These are phyloP conservation scores for Lathyrus sativus DNA, from an alignment of 306 rosid genomes.

Conservation along the genomic window DNA sequence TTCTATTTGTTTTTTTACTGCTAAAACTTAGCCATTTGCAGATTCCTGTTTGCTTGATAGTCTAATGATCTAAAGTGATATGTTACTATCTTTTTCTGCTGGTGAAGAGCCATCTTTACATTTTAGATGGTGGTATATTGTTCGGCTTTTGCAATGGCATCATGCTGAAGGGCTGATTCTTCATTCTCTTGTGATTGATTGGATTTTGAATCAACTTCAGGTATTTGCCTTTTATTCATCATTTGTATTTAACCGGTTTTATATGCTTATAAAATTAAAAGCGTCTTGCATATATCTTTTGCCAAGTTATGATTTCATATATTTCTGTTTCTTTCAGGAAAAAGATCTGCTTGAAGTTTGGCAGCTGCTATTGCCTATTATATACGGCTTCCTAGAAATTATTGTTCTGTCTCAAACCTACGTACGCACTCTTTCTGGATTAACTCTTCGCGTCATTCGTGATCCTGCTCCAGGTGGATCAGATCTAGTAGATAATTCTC, in stretches of 20 bases:
- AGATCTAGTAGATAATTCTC: too few relatives aligned
- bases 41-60: background rate
- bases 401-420: constrained; percentile 80
- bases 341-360: constrained; percentile 76
- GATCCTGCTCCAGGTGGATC: too few relatives aligned
- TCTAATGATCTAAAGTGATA: constrained; percentile 47
- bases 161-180: constrained; percentile 82
- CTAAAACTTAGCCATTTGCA: constrained; percentile 2
- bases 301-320: constrained; percentile 33
- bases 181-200: constrained; percentile 84
- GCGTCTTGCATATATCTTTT: too few relatives aligned
- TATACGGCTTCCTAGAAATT: constrained; percentile 84
- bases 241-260: too few relatives aligned
- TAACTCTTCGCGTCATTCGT: too few relatives aligned
- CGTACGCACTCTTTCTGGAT: too few relatives aligned
- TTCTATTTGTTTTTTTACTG: background rate
- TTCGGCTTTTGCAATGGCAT: constrained; percentile 92
- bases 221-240: too few relatives aligned
- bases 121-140: constrained; percentile 92
- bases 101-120: constrained; percentile 80
- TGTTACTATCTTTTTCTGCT: constrained; percentile 52
- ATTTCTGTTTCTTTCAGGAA: constrained; percentile 61
- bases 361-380: constrained; percentile 85
- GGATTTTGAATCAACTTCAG: too few relatives aligned
- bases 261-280: too few relatives aligned